Evolutionary conservation across 352 stramenopile genomes (phyloP).

Genomic region (Globisporangium camurandrum): DNA sequence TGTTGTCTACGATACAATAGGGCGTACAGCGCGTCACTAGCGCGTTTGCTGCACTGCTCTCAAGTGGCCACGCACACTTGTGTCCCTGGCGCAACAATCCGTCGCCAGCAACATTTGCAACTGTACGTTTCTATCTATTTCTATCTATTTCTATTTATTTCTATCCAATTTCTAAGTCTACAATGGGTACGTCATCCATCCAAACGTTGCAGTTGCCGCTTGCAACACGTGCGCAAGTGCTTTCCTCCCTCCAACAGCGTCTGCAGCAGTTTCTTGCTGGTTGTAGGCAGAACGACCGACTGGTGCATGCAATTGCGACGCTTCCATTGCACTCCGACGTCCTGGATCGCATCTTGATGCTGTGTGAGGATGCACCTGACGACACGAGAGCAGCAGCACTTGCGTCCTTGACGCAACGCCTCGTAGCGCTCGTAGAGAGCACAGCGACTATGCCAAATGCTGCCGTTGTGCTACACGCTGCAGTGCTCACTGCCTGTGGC

Average conservation of each 20-base stretch:
- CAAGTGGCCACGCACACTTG: constrained; percentile 27
- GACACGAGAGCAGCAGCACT: background rate
- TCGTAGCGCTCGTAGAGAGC: constrained; percentile 4
- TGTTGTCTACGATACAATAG: background rate
- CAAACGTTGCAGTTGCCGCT: constrained; percentile 18
- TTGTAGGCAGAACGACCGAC: too few species aligned
- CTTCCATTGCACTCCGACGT: too few species aligned
- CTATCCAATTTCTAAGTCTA: background rate
- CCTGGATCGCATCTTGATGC: background rate
- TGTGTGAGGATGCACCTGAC: background rate
- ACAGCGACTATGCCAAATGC: background rate
- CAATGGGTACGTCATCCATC: background rate
- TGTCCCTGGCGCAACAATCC: constrained; percentile 59
- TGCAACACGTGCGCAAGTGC: constrained; percentile 15
- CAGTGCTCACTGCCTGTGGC: constrained; percentile 27
- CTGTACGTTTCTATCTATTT: too few species aligned
- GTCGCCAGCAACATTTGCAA: constrained; percentile 44
- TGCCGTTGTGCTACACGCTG: constrained; percentile 18
- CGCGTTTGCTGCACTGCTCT: constrained; percentile 32
- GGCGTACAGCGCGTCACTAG: constrained; percentile 28
- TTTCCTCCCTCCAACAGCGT: constrained; percentile 3
- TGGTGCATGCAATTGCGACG: too few species aligned
- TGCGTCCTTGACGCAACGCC: background rate
- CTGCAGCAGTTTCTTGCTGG: constrained; percentile 6
- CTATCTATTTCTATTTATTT: too few species aligned